Evolutionary conservation across 345 rosid species (phyloP), one percentile per base, ranked within the genome.

Genomic region (Populus pruinosa): DNA sequence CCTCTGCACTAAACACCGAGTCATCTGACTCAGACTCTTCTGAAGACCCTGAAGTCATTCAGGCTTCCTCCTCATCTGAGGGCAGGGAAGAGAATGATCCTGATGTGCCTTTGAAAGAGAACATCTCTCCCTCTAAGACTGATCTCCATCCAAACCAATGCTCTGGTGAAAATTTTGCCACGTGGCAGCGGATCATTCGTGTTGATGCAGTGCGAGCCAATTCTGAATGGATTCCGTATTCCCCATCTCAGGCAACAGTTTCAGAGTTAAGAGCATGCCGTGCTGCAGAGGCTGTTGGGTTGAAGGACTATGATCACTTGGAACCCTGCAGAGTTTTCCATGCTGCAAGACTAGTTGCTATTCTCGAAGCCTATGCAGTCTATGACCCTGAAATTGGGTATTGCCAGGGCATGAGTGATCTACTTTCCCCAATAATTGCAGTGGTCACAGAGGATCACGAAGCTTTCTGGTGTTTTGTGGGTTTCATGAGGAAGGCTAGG

Each of bases 371-470:
- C 44, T 96, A 96, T 73, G 92, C 97, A 2, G 80, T 94, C 33
- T 86, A 92, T 69, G 98, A 96, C 85, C 89, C 95, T 41, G 97
- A 96, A 79, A 94, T 91, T 68, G 99, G 99, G 39, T 96, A 96
- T 76, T 96, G 99, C 85, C 99, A 96, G 85, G 99, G 99, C 68
- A 96, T 96, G 99, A 94, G 98, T 44, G 98, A 94, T 81, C 87
- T 96, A 50, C 98, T 96, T 65, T 90, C 98, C 76, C 99, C 99
- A 25, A 89, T 96, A 82, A 85, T 94, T 71, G 64, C 95, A 2
- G 93, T 89, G 63, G 86, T 96, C 59, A 55, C 90, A 0, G 97
- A 92, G 72, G 99, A 96, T 84, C 88, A 96, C 31, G 97, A 90
- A 73, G 99, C 98, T 43, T 96, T 90, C 79, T 96, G 99, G 98